These are phyloP conservation scores for Corniculantispora saksenae DNA, from an alignment of 2,329 filamentous ascomycete species.

Conservation along the genomic window DNA sequence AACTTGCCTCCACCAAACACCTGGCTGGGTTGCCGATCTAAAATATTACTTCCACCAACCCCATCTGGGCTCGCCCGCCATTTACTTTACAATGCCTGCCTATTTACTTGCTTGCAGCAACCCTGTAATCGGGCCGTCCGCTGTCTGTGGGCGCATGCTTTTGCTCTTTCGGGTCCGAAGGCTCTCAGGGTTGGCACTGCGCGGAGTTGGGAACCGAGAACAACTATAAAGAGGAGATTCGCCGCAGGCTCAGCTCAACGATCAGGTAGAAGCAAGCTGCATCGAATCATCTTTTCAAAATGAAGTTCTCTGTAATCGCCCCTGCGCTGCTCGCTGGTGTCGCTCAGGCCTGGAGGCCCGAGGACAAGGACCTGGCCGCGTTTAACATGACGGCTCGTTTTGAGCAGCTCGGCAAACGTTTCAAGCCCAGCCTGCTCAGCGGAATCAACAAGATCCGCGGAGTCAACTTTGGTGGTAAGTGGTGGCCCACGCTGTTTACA, in stretches of 20 bases:
- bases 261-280: background rate
- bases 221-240: background rate
- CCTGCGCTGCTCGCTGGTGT: slow-evolving; percentile 26
- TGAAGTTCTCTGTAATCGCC: slow-evolving; percentile 29
- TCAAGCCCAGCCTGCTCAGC: slow-evolving; percentile 28
- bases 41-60: slow-evolving; percentile 19
- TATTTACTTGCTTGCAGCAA: background rate
- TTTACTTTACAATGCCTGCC: background rate
- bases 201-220: too few species aligned
- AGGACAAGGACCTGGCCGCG: slow-evolving; percentile 32
- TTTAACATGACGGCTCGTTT: slow-evolving; percentile 36
- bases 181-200: background rate
- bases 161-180: background rate
- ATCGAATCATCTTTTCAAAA: slow-evolving; percentile 15
- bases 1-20: background rate
- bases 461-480: slow-evolving; percentile 52
- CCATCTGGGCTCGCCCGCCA: background rate
- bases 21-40: slow-evolving; percentile 6
- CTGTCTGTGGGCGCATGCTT: background rate
- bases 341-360: slow-evolving; percentile 32
- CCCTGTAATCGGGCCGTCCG: slow-evolving; percentile 17
- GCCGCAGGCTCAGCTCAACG: background rate
- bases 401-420: slow-evolving; percentile 34
- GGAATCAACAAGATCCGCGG: slow-evolving; percentile 47
- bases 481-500: too few species aligned